Evolutionary conservation across 176 grass and related monocot species (phyloP), one percentile per base, ranked within the genome.

Genomic region (maize (Zea mays)): DNA sequence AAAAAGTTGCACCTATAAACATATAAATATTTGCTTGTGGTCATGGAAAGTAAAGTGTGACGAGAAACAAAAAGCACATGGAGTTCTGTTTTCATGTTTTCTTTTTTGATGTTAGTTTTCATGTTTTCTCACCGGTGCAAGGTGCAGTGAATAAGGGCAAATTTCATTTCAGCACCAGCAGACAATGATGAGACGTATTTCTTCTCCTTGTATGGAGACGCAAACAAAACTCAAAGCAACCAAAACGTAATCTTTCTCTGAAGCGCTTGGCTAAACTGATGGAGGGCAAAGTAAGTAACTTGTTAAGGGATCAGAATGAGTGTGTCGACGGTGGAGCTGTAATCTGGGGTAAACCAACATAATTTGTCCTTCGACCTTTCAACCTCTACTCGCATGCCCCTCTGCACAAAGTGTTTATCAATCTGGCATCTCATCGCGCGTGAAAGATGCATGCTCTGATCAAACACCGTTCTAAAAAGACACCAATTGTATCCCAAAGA

Each of bases 91-190:
- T 27, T 19, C 21, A 41, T 40, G 36, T 6, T 77, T 82, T 70
- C 47, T 11, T n/a, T n/a, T n/a, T n/a, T n/a, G n/a, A n/a, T n/a
- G n/a, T n/a, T n/a, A n/a, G 46, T 72, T 65, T 27, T 19, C 21
- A 41, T 40, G 36, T 6, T 77, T 82, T 70, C 47, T 11, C 47
- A 20, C 40, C 33, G 33, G 17, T 48, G 48, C 27, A 27, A 27
- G 27, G 27, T 39, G 38, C 4, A 39, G 17, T 79, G 27, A 84
- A 84, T 63, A 55, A 27, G 17, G 63, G 63, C 74, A 38, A 75
- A 7, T 88, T 63, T 80, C 81, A 80, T 84, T 84, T 84, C 76
- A 45, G 6, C 54, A 7, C n/a, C 54, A 27, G 27, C 27, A 12
- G 75, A 74, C 17, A 75, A 3, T 70, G 75, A 84, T 27, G 45